These are phyloP conservation scores for Moesziomyces globuligerus DNA, from an alignment of 1,284 basidiomycete genomes.

Conservation along the genomic window DNA sequence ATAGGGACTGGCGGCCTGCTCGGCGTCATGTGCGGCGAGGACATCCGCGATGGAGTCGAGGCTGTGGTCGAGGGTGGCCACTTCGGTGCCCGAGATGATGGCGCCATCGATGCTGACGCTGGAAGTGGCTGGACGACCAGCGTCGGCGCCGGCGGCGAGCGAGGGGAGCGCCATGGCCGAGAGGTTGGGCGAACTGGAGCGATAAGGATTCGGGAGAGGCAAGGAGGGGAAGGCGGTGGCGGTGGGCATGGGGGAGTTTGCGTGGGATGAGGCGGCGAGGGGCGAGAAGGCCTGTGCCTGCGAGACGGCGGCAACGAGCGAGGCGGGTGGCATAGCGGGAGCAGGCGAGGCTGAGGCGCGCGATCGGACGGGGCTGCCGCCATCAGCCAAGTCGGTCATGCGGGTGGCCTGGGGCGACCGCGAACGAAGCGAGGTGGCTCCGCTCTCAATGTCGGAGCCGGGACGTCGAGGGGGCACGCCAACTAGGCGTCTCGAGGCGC, in stretches of 20 bases:
- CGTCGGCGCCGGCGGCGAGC: constrained; percentile 34
- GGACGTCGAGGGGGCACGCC: constrained; percentile 33
- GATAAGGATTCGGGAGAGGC: constrained; percentile 57
- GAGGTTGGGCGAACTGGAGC: constrained; percentile 50
- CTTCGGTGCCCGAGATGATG: constrained; percentile 56
- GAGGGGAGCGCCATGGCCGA: constrained; percentile 44
- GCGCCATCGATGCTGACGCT: constrained; percentile 66
- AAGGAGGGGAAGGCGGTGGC: constrained; percentile 57
- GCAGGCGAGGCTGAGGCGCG: constrained; percentile 32
- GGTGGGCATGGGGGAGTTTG: constrained; percentile 38
- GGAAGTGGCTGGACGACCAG: constrained; percentile 40
- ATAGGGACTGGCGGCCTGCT: constrained; percentile 49
- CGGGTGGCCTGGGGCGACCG: constrained; percentile 38
- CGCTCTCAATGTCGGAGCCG: constrained; percentile 42
- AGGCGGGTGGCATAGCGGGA: constrained; percentile 25
- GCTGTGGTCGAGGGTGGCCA: constrained; percentile 54
- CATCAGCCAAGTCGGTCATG: constrained; percentile 21
- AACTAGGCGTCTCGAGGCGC: constrained; percentile 5
- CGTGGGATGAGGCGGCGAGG: constrained; percentile 6
- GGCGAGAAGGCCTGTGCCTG: constrained; percentile 20
- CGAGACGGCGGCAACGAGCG: constrained; percentile 33
- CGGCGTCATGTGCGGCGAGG: constrained; percentile 41
- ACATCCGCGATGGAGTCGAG: constrained; percentile 61
- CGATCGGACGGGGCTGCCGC: constrained; percentile 40
- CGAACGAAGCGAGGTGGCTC: constrained; percentile 38